Conservation (phyloP, 805 yeast genomes). For the Lachancea quebecensis region DNA sequence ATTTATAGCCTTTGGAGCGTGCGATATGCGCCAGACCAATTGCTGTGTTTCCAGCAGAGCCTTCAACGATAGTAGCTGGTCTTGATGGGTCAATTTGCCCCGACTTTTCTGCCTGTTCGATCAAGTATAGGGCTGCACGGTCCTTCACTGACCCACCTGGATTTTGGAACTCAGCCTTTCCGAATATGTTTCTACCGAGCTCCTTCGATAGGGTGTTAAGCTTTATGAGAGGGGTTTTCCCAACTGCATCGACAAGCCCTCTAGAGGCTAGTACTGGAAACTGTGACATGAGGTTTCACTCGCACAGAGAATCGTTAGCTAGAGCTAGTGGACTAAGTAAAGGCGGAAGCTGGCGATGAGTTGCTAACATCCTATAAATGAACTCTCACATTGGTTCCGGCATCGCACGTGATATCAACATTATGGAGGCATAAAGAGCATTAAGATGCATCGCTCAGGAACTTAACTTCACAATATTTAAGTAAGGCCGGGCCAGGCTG, state of each 20-base stretch:
- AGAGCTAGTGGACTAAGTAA: too few relatives aligned
- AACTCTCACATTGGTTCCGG: too few relatives aligned
- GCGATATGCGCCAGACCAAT: slow-evolving; percentile 82
- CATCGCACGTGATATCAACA: neutral
- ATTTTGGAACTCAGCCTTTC: slow-evolving; percentile 87
- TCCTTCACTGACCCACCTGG: slow-evolving; percentile 94
- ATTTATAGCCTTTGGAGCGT: slow-evolving; percentile 73
- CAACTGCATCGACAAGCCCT: slow-evolving; percentile 79
- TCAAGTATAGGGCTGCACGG: slow-evolving; percentile 73
- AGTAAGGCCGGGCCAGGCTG: too few relatives aligned
- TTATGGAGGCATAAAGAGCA: neutral
- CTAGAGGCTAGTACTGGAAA: slow-evolving; percentile 53
- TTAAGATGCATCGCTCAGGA: neutral
- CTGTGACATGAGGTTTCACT: neutral
- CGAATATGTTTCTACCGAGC: slow-evolving; percentile 69
- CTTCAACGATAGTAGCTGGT: slow-evolving; percentile 77
- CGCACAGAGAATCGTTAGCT: too few relatives aligned
- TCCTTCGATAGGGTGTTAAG: slow-evolving; percentile 49
- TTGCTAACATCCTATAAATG: too few relatives aligned
- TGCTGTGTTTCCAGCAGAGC: slow-evolving; percentile 96
- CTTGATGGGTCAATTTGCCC: slow-evolving; percentile 58
- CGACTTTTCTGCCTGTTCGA: slow-evolving; percentile 68
- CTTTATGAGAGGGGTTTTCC: slow-evolving; percentile 82
- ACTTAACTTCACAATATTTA: too few relatives aligned
- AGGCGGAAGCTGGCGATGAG: too few relatives aligned